Evolutionary conservation across 139 green algal genomes (phyloP).

Genomic region (Chlamydomonas eustigma): DNA sequence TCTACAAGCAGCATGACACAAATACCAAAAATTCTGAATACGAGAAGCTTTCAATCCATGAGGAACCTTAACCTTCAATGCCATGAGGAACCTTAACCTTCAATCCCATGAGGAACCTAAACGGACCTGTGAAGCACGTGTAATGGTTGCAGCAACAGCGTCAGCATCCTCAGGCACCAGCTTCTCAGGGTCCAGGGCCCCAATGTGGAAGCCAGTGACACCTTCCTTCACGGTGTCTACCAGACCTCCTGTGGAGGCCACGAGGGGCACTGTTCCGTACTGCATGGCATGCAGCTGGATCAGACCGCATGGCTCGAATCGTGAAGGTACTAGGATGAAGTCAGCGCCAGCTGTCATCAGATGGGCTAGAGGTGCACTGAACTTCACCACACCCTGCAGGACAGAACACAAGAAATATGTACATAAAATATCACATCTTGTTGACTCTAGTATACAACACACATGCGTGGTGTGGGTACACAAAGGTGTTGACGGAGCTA

Average conservation of each 20-base stretch:
- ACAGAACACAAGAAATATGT: no score
- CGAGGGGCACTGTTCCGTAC: slow-evolving; percentile 92
- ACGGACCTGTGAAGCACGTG: slow-evolving; percentile 30
- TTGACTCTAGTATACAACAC: no score
- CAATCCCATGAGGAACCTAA: neutral
- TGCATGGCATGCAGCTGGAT: slow-evolving; percentile 88
- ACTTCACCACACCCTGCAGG: slow-evolving; percentile 93
- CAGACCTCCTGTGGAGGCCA: slow-evolving; percentile 92
- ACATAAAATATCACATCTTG: no score
- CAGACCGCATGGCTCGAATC: slow-evolving; percentile 97
- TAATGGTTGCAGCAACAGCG: slow-evolving; percentile 67
- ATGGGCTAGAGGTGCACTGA: slow-evolving; percentile 87
- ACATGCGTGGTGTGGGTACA: no score
- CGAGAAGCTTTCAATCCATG: neutral
- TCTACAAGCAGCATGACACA: no score
- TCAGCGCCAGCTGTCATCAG: slow-evolving; percentile 93
- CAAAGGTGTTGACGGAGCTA: no score
- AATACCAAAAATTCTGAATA: no score
- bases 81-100: neutral
- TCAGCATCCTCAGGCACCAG: slow-evolving; percentile 57
- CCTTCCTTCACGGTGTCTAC: slow-evolving; percentile 98
- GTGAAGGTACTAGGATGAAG: slow-evolving; percentile 94
- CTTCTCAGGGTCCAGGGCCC: slow-evolving; percentile 18
- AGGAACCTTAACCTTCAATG: neutral
- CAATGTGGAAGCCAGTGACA: slow-evolving; percentile 94